Conservation (phyloP, 192 early-diverging fungal species). For the Lobulomyces angularis region DNA sequence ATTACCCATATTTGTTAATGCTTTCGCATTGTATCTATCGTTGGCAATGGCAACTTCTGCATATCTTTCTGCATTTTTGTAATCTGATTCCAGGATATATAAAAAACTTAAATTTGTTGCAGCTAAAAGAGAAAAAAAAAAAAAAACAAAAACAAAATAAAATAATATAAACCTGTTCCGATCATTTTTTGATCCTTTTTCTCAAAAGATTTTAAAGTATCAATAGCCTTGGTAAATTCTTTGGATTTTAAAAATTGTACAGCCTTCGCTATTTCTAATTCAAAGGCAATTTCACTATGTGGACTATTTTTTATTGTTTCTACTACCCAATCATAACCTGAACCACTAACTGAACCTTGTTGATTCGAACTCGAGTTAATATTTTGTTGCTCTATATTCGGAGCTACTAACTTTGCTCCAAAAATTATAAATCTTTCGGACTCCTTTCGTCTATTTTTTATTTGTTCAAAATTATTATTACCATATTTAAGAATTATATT, state of each 20-base stretch:
- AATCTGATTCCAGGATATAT: constrained; percentile 43
- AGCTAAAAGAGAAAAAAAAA: too few species aligned
- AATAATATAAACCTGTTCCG: constrained; percentile 22
- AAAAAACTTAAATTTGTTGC: constrained; percentile 46
- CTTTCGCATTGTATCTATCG: constrained; percentile 49
- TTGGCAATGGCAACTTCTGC: constrained; percentile 35
- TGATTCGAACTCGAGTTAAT: too few species aligned
- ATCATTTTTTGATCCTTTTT: constrained; percentile 40
- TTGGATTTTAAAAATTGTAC: constrained; percentile 40
- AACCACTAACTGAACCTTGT: constrained; percentile 14
- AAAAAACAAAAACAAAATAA: too few species aligned
- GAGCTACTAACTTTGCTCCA: constrained; percentile 39
- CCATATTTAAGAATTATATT: too few species aligned
- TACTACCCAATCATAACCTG: constrained; percentile 41
- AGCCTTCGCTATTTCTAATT: constrained; percentile 49
- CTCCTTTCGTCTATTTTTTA: constrained; percentile 15
- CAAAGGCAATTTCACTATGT: constrained; percentile 33
- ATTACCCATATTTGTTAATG: constrained; percentile 41
- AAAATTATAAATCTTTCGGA: constrained; percentile 36
- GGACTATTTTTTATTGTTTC: constrained; percentile 37
- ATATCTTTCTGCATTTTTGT: constrained; percentile 37
- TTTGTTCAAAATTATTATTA: too few species aligned
- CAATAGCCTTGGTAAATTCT: constrained; percentile 36
- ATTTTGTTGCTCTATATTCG: constrained; percentile 35
- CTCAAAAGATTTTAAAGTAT: constrained; percentile 40